Conservation (phyloP, 306 rosid genomes). For the Hippophae gyantsensis region DNA sequence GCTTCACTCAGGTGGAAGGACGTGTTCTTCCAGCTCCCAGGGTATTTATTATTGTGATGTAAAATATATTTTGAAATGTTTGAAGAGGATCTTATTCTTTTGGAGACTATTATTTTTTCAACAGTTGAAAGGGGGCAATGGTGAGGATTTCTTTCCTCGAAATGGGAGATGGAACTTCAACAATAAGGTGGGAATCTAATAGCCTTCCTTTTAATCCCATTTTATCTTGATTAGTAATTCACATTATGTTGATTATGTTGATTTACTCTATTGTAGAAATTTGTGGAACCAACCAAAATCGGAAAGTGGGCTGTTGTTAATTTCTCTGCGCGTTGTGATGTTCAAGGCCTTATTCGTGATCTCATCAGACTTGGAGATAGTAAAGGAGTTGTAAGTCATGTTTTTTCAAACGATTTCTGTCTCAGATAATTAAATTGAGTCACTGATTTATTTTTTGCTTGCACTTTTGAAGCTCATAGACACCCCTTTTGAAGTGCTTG, state of each 20-base stretch:
- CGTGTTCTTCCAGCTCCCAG: conserved; percentile 78
- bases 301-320: conserved; percentile 74
- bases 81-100: background rate
- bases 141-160: conserved; percentile 72
- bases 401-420: background rate
- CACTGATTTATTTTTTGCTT: background rate
- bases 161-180: conserved; percentile 95
- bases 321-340: conserved; percentile 80
- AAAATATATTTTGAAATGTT: background rate
- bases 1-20: conserved; percentile 72
- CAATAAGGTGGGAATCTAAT: conserved; percentile 43
- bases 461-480: conserved; percentile 34
- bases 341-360: conserved; percentile 45
- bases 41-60: conserved; percentile 27
- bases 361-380: conserved; percentile 52
- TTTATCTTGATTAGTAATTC: background rate
- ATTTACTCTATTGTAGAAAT: conserved; percentile 35
- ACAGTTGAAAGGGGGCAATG: conserved; percentile 75
- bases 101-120: background rate
- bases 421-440: background rate
- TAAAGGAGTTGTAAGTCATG: conserved; percentile 77
- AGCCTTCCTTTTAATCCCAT: background rate
- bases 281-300: conserved; percentile 47
- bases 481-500: conserved; percentile 44
- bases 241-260: conserved; percentile 2